A percentile compares a stretch with the other conserved stretches of the same genome.
Evolutionary conservation across 345 rosid species (phyloP).

Genomic region (Ceriops decandra): DNA sequence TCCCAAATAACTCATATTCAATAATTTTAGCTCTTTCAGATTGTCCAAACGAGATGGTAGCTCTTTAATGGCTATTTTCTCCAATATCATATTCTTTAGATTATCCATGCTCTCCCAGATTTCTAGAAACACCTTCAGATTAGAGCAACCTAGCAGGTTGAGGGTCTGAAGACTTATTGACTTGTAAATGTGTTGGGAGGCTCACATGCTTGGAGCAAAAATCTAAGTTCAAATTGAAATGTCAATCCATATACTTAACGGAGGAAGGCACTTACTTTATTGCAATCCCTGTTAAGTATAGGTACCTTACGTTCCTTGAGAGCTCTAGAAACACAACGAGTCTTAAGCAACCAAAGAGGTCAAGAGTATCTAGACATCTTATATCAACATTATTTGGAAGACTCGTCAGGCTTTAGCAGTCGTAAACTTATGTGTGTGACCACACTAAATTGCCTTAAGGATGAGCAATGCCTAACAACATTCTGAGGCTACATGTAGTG

Average conservation of each 20-base stretch:
- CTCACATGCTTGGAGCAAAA: background rate
- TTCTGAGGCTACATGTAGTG: no score
- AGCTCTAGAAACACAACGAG: conserved; percentile 2
- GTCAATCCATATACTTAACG: background rate
- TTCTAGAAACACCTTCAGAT: conserved; percentile 2
- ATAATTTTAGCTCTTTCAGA: no score
- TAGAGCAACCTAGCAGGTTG: background rate
- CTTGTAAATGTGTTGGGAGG: background rate
- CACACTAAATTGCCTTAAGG: no score
- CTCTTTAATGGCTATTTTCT: no score
- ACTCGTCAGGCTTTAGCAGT: no score
- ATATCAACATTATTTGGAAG: background rate
- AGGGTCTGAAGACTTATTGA: background rate
- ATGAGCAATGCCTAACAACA: no score
- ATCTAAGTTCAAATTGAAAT: background rate
- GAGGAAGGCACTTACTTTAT: background rate
- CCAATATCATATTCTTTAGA: background rate
- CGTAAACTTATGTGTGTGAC: no score
- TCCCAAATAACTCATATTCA: no score
- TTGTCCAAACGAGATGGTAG: no score
- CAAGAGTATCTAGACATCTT: conserved; percentile 6
- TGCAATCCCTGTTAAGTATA: background rate
- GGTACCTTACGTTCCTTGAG: background rate
- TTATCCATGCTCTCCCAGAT: background rate
- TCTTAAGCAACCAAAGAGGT: conserved; percentile 9